Conservation (phyloP, 2,329 filamentous ascomycete genomes). For the Talaromyces sp. region DNA sequence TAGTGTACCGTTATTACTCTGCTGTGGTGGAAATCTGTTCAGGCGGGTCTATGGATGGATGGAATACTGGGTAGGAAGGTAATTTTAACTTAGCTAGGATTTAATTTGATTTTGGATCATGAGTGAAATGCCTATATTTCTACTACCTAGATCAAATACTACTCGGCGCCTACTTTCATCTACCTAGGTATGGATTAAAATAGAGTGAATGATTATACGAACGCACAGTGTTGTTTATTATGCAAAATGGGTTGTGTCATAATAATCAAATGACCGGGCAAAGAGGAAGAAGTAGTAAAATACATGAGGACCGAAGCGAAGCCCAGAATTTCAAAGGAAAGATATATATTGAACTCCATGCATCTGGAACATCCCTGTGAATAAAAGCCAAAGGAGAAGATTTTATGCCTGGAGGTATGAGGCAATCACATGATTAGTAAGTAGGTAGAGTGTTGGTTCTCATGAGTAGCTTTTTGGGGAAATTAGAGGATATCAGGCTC, state of each 20-base stretch:
- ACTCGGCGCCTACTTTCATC: too few species aligned
- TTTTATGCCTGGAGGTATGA: background rate
- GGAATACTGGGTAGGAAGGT: background rate
- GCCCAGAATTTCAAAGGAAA: too few species aligned
- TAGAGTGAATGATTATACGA: background rate
- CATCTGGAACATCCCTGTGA: too few species aligned
- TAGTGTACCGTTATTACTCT: background rate
- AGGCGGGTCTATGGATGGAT: constrained; percentile 7
- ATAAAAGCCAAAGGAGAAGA: background rate
- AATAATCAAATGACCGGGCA: background rate
- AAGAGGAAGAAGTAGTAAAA: background rate
- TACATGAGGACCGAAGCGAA: background rate
- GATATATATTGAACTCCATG: too few species aligned
- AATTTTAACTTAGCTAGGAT: too few species aligned
- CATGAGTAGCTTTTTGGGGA: too few species aligned
- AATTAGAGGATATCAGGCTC: too few species aligned
- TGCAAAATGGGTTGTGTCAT: background rate
- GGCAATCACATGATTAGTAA: background rate
- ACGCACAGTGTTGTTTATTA: background rate
- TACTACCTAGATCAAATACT: too few species aligned
- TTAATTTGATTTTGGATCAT: background rate
- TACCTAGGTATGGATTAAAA: too few species aligned
- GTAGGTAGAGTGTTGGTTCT: too few species aligned
- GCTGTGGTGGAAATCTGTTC: constrained; percentile 9
- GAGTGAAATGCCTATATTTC: too few species aligned